Evolutionary conservation across 345 rosid genomes (phyloP), one percentile per base, ranked within the genome.

Genomic region (Raphanus sativus): DNA sequence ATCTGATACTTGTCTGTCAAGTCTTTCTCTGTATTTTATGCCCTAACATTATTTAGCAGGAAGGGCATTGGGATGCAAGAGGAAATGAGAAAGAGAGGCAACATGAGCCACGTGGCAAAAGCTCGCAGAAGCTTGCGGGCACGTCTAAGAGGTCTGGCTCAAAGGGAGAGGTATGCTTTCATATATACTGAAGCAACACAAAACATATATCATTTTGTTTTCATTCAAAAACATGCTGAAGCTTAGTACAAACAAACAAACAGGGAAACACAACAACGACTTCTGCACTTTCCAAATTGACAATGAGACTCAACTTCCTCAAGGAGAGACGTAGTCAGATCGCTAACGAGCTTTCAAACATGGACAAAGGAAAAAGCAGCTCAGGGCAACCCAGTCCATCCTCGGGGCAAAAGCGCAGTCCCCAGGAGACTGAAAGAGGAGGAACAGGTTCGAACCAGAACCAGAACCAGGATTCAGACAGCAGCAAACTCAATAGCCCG

Each of bases 311-410:
- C 71, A 88, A 91, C 86, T 91, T 92, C 82, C 81, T 92, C 56
- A 95, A 92, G 87, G 97, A 95, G 82, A 84, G 85, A 61, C 89
- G 96, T 1, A 81, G 81, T 79, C 96, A 86, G 81, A 86, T 88
- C 7, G 86, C 91, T 4, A 83, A 74, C 62, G 93, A 93, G 76
- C 84, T 86, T 76, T 87, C 70, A 80, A 86, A 80, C 83, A 63
- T 75, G 76, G 94, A 89, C 83, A 88, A 85, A 82, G 78, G 83
- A 30, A 75, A 70, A 66, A 68, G 76, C 61, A 68, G 76, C 61
- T 17, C 59, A 3, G 70, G 78, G 30, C 70, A 67, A 33, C 8
- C 70, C 8, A 68, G 82, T 74, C 74, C 78, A 21, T 16, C 75
- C 25, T 62, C 66, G 0, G 63, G 56, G 9, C 24, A 21, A 54